These are phyloP conservation scores for Henningerozyma blattae DNA, from an alignment of 805 yeast species.

Conservation along the genomic window DNA sequence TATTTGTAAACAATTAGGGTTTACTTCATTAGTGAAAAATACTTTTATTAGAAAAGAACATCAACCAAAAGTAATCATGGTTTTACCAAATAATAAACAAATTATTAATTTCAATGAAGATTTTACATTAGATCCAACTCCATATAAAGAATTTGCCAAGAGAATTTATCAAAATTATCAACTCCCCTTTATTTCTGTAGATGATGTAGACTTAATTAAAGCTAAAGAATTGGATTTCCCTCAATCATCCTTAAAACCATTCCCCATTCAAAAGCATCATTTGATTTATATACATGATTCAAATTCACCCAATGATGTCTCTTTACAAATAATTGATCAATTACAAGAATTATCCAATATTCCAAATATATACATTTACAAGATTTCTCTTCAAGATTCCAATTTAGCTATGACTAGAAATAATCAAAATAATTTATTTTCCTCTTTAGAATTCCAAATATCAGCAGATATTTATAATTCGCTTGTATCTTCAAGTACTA, in stretches of 20 bases:
- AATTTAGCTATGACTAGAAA: background rate
- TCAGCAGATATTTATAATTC: too few species aligned
- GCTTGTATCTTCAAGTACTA: slow-evolving; percentile 39
- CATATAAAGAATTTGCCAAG: slow-evolving; percentile 32
- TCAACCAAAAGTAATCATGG: slow-evolving; percentile 27
- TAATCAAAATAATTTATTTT: background rate
- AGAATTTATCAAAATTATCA: slow-evolving; percentile 36
- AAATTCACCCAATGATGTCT: slow-evolving; percentile 45
- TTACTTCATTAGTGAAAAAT: slow-evolving; percentile 21
- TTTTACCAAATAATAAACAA: slow-evolving; percentile 36
- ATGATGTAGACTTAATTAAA: slow-evolving; percentile 8
- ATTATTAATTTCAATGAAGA: slow-evolving; percentile 2
- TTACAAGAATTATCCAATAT: slow-evolving; percentile 48
- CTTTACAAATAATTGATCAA: too few species aligned
- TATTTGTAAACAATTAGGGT: slow-evolving; percentile 43
- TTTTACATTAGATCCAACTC: slow-evolving; percentile 18
- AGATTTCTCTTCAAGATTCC: background rate
- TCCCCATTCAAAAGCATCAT: slow-evolving; percentile 22
- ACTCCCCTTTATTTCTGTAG: slow-evolving; percentile 22
- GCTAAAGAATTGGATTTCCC: slow-evolving; percentile 6
- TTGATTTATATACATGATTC: slow-evolving; percentile 43
- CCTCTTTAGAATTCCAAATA: background rate
- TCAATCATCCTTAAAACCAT: slow-evolving; percentile 16
- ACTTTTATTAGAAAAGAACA: slow-evolving; percentile 7
- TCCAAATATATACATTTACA: slow-evolving; percentile 38